Evolutionary conservation across 805 yeast species (phyloP), one percentile per base, ranked within the genome.

Genomic region (Ogataea nitratoaversa): DNA sequence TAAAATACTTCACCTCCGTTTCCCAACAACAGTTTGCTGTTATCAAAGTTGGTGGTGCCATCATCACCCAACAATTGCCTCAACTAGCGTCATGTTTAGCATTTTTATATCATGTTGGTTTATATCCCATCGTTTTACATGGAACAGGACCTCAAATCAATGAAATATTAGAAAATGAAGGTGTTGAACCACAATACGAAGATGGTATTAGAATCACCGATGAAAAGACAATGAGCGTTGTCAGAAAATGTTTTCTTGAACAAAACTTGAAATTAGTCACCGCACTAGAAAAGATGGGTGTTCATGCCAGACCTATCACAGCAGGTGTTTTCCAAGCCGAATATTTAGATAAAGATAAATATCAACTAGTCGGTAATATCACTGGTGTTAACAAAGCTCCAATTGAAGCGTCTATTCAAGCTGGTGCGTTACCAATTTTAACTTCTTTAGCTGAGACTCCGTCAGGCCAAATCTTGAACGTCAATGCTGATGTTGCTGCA

Each of bases 61-160:
- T 93, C 56, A 93, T 93, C 63, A 91, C 98, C 34, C 95, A 93
- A 53, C 93, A 91, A 55, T 69, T 93, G 48, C 84, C 89, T 8
- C 96, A 91, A 66, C 71, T 93, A 53, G 99, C 99, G 0, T 86
- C 96, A 1, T 90, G 97, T 57, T 72, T 93, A 48, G 97, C 98
- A 4, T 93, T 93, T 65, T 71, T 93, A 50, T 93, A 93, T 70
- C 99, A 93, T 59, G 96, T 93, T 37, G 99, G 99, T 11, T 75
- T 93, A 44, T 93, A 89, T 57, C 99, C 99, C 19, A 89, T 93
- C 47, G 95, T 93, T 8, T 74, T 93, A 43, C 99, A 93, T 60
- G 99, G 99, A 22, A 93, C 99, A 1, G 99, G 99, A 16, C 99
- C 99, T 6, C 99, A 93, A 67, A 93, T 93, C 68, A 93, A 93